A percentile compares a stretch with the other conserved stretches of the same genome.
phyloP scores from a whole-genome alignment of 148 eudicot species.

The Rhododendron williamsianum region DNA sequence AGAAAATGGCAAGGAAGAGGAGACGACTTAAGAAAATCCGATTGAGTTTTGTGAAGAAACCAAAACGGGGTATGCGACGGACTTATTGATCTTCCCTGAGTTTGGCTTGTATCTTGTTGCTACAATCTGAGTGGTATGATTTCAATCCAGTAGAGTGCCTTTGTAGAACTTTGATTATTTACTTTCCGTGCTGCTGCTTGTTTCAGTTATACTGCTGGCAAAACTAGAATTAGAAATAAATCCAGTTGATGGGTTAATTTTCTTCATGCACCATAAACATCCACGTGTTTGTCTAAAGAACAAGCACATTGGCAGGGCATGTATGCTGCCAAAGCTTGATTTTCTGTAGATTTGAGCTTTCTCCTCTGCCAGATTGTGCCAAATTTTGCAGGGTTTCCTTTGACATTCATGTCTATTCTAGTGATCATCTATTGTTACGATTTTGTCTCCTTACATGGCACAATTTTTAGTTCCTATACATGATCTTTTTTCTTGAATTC shows the following conservation, averaged over 20 bases:
- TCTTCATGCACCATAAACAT: background rate
- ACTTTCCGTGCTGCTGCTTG: background rate
- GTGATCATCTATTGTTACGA: background rate
- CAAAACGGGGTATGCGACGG: slow-evolving; percentile 36
- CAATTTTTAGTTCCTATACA: background rate
- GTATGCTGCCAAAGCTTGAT: background rate
- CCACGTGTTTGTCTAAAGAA: background rate
- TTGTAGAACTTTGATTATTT: slow-evolving; percentile 3
- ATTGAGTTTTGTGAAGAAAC: slow-evolving; percentile 65
- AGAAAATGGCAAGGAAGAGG: slow-evolving; percentile 58
- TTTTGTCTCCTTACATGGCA: background rate
- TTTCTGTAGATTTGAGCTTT: background rate
- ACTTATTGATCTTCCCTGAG: slow-evolving; percentile 23
- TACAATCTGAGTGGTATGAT: slow-evolving; percentile 3
- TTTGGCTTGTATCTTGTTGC: slow-evolving; percentile 1
- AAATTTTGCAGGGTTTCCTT: background rate
- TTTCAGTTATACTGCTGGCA: background rate
- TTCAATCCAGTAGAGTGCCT: background rate
- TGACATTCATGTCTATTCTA: background rate
- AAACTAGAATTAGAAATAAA: background rate
- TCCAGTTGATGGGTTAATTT: background rate
- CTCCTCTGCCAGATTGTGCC: background rate
- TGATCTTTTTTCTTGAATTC: background rate
- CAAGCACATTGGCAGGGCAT: background rate
- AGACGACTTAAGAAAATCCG: slow-evolving; percentile 40